phyloP scores from a whole-genome alignment of 1,284 basidiomycete genomes.

The Entoloma clypeatum region DNA sequence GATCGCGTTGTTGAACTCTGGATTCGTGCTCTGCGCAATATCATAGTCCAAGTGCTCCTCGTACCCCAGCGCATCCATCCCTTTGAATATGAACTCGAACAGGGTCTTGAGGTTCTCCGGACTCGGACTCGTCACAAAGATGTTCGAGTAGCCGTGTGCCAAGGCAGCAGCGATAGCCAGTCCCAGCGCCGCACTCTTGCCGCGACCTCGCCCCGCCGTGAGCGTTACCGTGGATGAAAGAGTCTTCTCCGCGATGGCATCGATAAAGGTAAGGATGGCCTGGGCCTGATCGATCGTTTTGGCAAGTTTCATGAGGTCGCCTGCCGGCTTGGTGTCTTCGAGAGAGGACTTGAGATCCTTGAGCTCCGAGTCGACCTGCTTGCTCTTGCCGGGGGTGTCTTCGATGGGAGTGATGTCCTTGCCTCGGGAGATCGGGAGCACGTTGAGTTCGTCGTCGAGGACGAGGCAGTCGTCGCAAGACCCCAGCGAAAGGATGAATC shows the following conservation, averaged over 20 bases:
- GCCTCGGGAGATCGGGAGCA: conserved; percentile 93
- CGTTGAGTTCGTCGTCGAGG: conserved; percentile 97
- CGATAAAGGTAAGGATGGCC: conserved; percentile 88
- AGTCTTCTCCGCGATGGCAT: conserved; percentile 89
- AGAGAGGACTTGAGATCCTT: conserved; percentile 80
- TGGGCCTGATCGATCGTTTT: conserved; percentile 93
- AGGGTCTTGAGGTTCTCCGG: conserved; percentile 97
- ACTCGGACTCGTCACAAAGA: conserved; percentile 97
- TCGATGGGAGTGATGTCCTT: conserved; percentile 82
- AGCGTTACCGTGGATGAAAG: conserved; percentile 93
- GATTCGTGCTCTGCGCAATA: conserved; percentile 89
- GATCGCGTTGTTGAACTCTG: conserved; percentile 94
- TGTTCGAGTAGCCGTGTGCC: conserved; percentile 95
- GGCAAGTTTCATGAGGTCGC: conserved; percentile 88
- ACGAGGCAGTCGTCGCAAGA: conserved; percentile 90
- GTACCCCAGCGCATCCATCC: conserved; percentile 91
- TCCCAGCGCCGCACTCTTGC: conserved; percentile 95
- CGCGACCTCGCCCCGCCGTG: conserved; percentile 92
- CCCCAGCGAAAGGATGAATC: conserved; percentile 93
- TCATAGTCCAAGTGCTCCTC: conserved; percentile 99
- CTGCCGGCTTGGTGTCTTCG: conserved; percentile 83
- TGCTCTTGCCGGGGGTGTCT: conserved; percentile 42
- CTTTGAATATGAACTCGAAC: conserved; percentile 99
- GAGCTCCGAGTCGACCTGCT: conserved; percentile 65
- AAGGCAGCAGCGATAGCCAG: conserved; percentile 92